phyloP scores from a whole-genome alignment of 352 stramenopile species.

The Hyaloperonospora brassicae region DNA sequence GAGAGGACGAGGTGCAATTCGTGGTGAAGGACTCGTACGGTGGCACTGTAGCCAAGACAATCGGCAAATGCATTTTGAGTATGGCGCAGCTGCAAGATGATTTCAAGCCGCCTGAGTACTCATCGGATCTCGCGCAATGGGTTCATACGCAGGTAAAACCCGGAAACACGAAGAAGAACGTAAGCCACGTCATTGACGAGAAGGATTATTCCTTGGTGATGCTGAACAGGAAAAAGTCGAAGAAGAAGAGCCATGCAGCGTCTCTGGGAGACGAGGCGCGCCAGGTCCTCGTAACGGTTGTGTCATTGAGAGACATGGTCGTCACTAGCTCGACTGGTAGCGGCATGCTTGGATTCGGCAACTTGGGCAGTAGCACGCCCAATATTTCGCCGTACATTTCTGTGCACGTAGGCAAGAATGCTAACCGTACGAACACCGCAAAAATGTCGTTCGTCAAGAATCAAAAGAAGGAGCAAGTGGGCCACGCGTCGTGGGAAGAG shows the following conservation, averaged over 20 bases:
- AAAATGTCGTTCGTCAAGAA: conserved; percentile 54
- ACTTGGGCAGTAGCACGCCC: conserved; percentile 63
- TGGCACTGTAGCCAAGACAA: conserved; percentile 63
- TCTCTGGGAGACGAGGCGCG: conserved; percentile 44
- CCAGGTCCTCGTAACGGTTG: conserved; percentile 67
- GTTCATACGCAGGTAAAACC: conserved; percentile 73
- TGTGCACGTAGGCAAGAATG: conserved; percentile 62
- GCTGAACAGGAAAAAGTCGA: conserved; percentile 43
- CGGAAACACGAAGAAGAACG: conserved; percentile 73
- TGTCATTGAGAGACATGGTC: conserved; percentile 47
- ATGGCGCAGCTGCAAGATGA: conserved; percentile 70
- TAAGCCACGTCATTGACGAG: conserved; percentile 66
- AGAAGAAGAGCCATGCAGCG: conserved; percentile 18
- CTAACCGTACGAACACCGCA: conserved; percentile 56
- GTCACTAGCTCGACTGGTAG: conserved; percentile 55
- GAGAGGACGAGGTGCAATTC: conserved; percentile 58
- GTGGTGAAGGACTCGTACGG: conserved; percentile 83
- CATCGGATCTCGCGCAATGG: conserved; percentile 71
- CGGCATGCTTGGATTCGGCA: conserved; percentile 60
- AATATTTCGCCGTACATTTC: conserved; percentile 79
- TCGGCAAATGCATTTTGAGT: conserved; percentile 68
- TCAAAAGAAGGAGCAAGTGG: conserved; percentile 39
- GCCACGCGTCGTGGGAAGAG: conserved; percentile 60
- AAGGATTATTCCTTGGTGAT: conserved; percentile 75
- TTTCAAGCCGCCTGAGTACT: conserved; percentile 64